A percentile compares a stretch with the other conserved stretches of the same genome.
Evolutionary conservation across 805 yeast species (phyloP).

Genomic region (Lachancea kluyveri): DNA sequence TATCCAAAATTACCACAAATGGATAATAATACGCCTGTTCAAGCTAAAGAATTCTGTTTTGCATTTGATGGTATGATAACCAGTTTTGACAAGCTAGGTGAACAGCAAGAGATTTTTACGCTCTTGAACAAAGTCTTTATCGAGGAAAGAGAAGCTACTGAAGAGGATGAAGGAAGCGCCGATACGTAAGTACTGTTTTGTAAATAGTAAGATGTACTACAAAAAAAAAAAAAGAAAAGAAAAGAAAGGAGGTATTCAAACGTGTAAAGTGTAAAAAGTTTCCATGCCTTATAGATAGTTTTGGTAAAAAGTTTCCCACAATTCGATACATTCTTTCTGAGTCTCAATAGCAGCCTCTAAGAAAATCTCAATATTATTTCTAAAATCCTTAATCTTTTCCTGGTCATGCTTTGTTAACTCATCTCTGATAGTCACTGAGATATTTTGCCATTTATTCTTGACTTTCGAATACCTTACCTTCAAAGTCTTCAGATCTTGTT

Average conservation of each 20-base stretch:
- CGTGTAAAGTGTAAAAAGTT: not conserved
- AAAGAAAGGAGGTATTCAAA: not conserved
- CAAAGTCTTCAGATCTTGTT: constrained; percentile 51
- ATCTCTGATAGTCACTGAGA: constrained; percentile 57
- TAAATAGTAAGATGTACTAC: constrained; percentile 3
- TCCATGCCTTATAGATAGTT: constrained; percentile 24
- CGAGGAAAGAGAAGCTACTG: constrained; percentile 25
- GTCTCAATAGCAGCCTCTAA: constrained; percentile 87
- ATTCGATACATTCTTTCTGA: constrained; percentile 84
- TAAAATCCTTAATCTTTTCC: constrained; percentile 75
- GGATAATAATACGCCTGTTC: constrained; percentile 23
- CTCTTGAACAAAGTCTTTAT: constrained; percentile 27
- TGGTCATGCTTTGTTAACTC: constrained; percentile 66
- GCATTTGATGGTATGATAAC: constrained; percentile 67
- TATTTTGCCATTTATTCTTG: constrained; percentile 54
- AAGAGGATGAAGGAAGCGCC: constrained; percentile 24
- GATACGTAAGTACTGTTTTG: constrained; percentile 2
- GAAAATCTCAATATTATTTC: constrained; percentile 83
- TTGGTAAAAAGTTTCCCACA: constrained; percentile 86
- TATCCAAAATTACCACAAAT: constrained; percentile 54
- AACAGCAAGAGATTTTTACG: constrained; percentile 27
- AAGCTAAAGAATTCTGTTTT: constrained; percentile 36
- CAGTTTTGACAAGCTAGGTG: constrained; percentile 38
- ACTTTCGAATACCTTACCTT: constrained; percentile 48
- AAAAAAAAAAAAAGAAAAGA: too few species aligned